These are phyloP conservation scores for Gamsiella multidivaricata DNA, from an alignment of 192 early-diverging fungal species.

Conservation along the genomic window DNA sequence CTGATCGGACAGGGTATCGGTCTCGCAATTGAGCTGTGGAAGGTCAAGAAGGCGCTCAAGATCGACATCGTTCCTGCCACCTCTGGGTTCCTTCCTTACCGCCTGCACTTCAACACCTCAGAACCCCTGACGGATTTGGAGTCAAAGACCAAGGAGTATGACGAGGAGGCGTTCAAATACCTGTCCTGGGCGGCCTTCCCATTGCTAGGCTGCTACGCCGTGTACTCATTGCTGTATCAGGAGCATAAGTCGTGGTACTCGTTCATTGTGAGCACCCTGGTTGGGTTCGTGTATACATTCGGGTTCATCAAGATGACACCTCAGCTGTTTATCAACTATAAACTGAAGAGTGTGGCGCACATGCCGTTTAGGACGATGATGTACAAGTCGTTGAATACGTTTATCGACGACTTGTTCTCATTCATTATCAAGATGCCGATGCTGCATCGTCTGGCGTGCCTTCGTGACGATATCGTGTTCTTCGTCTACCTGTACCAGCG, in stretches of 20 bases:
- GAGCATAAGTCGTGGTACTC: conserved; percentile 95
- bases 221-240: conserved; percentile 86
- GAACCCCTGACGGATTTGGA: conserved; percentile 63
- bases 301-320: conserved; percentile 88
- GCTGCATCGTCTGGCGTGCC: conserved; percentile 83
- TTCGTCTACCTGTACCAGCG: conserved; percentile 88
- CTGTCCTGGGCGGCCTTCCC: conserved; percentile 83
- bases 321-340: conserved; percentile 94
- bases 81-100: conserved; percentile 31
- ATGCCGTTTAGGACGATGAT: conserved; percentile 95
- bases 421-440: conserved; percentile 97
- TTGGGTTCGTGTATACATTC: conserved; percentile 93
- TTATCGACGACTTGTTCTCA: conserved; percentile 90
- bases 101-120: conserved; percentile 45
- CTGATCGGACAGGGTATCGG: conserved; percentile 85
- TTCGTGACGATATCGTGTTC: conserved; percentile 90
- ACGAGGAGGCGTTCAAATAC: conserved; percentile 86
- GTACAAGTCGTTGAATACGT: conserved; percentile 84
- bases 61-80: conserved; percentile 59
- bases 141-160: conserved; percentile 69
- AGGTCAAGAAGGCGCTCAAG: conserved; percentile 87
- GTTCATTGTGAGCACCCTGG: conserved; percentile 83
- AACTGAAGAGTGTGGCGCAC: conserved; percentile 84
- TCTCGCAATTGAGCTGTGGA: conserved; percentile 89
- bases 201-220: conserved; percentile 78